phyloP scores from a whole-genome alignment of 768 basidiomycete species.

The Neoboletus magnificus region DNA sequence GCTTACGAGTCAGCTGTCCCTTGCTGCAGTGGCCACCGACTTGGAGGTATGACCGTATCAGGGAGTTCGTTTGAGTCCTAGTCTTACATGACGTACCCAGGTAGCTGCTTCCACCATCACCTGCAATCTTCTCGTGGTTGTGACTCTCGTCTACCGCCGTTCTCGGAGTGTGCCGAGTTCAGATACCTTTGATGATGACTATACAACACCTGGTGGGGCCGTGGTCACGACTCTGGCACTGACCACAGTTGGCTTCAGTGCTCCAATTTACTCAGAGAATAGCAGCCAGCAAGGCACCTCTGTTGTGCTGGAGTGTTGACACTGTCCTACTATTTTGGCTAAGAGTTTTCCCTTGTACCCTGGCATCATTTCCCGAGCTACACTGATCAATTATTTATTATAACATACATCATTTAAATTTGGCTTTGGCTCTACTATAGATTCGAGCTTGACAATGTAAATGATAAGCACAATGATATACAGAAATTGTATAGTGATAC shows the following conservation, averaged over 20 bases:
- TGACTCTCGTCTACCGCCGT: slow-evolving; percentile 16
- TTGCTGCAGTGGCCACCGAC: slow-evolving; percentile 11
- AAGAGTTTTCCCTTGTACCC: background rate
- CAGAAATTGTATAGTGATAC: background rate
- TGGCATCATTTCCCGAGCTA: too few relatives aligned
- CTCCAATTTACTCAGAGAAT: background rate
- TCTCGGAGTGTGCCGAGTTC: background rate
- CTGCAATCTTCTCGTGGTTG: slow-evolving; percentile 22
- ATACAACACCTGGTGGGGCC: background rate
- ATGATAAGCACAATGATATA: background rate
- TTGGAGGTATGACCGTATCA: slow-evolving; percentile 9
- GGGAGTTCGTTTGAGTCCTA: background rate
- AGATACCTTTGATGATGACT: slow-evolving; percentile 4
- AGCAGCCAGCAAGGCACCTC: background rate
- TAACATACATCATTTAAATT: background rate
- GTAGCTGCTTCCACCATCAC: slow-evolving; percentile 14
- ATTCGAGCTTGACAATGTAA: background rate
- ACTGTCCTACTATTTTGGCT: background rate
- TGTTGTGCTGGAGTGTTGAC: background rate
- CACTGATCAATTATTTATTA: background rate
- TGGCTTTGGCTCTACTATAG: background rate
- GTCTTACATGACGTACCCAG: slow-evolving; percentile 6
- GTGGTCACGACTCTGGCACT: slow-evolving; percentile 1
- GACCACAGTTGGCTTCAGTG: slow-evolving; percentile 15
- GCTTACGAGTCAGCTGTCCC: background rate